A percentile compares a stretch with the other conserved stretches of the same genome.
Conservation (phyloP, 768 basidiomycete genomes). For the Guyanaporus albipodus region DNA sequence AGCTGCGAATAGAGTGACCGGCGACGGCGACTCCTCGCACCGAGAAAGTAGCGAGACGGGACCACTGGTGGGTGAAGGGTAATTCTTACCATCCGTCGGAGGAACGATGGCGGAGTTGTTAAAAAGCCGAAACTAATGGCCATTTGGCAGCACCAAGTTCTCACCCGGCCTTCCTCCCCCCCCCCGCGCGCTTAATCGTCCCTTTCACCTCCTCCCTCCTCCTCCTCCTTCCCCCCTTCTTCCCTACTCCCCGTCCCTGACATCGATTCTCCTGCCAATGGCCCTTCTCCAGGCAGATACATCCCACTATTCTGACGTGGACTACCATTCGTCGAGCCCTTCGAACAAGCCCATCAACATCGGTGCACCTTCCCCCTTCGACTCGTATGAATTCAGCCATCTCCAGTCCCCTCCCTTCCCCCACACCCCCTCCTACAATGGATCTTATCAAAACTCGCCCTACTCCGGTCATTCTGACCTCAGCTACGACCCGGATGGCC, state of each 20-base stretch:
- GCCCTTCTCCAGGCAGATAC: constrained; percentile 29
- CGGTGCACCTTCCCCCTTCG: constrained; percentile 30
- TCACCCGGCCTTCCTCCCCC: constrained; percentile 24
- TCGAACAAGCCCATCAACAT: constrained; percentile 28
- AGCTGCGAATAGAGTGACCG: too few relatives aligned
- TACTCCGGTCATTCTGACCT: constrained; percentile 70
- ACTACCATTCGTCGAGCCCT: constrained; percentile 26
- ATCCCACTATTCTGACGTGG: constrained; percentile 18
- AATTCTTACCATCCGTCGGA: too few relatives aligned
- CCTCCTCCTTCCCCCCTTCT: constrained; percentile 1
- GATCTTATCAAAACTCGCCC: constrained; percentile 68
- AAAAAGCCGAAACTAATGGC: too few relatives aligned
- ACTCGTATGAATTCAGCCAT: constrained; percentile 38
- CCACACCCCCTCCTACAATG: constrained; percentile 55
- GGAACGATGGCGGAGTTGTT: constrained; percentile 28
- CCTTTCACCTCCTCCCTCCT: background rate
- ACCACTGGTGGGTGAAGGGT: too few relatives aligned
- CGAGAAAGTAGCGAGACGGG: too few relatives aligned
- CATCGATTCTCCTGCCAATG: constrained; percentile 21
- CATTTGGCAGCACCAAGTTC: constrained; percentile 22
- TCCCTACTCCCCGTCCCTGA: background rate
- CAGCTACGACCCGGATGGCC: constrained; percentile 44
- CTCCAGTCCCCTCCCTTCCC: constrained; percentile 40
- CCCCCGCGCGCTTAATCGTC: constrained; percentile 20
- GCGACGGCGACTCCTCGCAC: too few relatives aligned